A percentile compares a stretch with the other conserved stretches of the same genome.
phyloP scores from a whole-genome alignment of 2,329 filamentous ascomycete species.

The Fusarium concolor region DNA sequence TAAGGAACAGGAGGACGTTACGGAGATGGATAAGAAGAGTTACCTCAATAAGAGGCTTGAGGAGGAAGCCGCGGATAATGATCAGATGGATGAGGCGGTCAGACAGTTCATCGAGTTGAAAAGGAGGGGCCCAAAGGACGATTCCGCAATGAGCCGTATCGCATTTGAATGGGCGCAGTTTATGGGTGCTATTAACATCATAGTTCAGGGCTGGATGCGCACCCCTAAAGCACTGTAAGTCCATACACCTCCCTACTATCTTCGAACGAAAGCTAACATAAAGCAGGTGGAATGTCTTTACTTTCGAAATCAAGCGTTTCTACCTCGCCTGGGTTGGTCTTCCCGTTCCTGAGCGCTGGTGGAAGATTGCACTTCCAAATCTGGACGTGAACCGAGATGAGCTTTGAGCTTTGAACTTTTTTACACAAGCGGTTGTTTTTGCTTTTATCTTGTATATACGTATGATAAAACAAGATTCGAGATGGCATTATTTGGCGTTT shows the following conservation, averaged over 20 bases:
- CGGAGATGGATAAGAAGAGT: slow-evolving; percentile 52
- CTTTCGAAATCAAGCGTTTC: slow-evolving; percentile 58
- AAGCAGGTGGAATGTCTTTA: slow-evolving; percentile 57
- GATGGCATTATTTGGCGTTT: slow-evolving; percentile 22
- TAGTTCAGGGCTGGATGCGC: slow-evolving; percentile 72
- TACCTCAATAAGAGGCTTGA: slow-evolving; percentile 41
- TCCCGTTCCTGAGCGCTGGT: slow-evolving; percentile 61
- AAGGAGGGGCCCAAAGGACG: slow-evolving; percentile 49
- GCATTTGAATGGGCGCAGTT: slow-evolving; percentile 73
- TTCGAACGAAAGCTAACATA: too few relatives aligned
- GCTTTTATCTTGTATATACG: background rate
- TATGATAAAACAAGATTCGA: background rate
- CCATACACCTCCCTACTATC: too few relatives aligned
- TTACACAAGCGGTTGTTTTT: slow-evolving; percentile 3
- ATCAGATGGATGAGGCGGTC: slow-evolving; percentile 55
- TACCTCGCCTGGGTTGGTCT: slow-evolving; percentile 66
- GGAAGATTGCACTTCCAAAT: slow-evolving; percentile 59
- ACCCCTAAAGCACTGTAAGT: slow-evolving; percentile 79
- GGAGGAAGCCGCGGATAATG: slow-evolving; percentile 48
- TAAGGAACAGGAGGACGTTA: slow-evolving; percentile 41
- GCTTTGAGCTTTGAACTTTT: slow-evolving; percentile 58
- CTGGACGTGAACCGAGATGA: slow-evolving; percentile 59
- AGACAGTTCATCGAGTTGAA: slow-evolving; percentile 47
- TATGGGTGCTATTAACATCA: slow-evolving; percentile 70
- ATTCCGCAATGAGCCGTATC: slow-evolving; percentile 66